A percentile compares a stretch with the other conserved stretches of the same genome.
Evolutionary conservation across 1,139 yeast genomes (phyloP).

Genomic region (Debaryomyces psychrophilus): DNA sequence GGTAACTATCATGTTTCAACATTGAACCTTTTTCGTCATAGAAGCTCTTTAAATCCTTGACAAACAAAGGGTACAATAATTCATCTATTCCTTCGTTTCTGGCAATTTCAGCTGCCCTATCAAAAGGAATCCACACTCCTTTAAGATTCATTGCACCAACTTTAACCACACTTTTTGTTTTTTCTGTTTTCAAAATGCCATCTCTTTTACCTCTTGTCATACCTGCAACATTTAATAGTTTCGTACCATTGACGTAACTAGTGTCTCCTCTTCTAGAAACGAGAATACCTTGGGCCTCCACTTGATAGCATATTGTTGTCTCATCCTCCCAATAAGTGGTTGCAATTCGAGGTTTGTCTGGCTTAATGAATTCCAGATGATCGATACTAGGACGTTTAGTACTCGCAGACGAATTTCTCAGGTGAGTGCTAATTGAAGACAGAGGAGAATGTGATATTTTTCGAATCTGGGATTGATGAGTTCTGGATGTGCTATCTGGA

Average conservation of each 20-base stretch:
- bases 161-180: slow-evolving; percentile 48
- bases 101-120: slow-evolving; percentile 55
- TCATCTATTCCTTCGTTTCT: slow-evolving; percentile 47
- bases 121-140: slow-evolving; percentile 62
- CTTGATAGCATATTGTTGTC: slow-evolving; percentile 52
- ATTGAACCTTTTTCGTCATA: slow-evolving; percentile 33
- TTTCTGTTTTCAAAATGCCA: slow-evolving; percentile 68
- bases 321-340: slow-evolving; percentile 56
- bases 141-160: slow-evolving; percentile 58
- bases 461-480: slow-evolving; percentile 16
- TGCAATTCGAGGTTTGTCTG: slow-evolving; percentile 41
- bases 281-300: slow-evolving; percentile 45
- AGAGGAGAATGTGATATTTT: slow-evolving; percentile 15
- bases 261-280: slow-evolving; percentile 58
- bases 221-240: slow-evolving; percentile 83
- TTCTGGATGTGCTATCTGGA: background rate
- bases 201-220: slow-evolving; percentile 97
- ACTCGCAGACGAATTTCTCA: slow-evolving; percentile 22
- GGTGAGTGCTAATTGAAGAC: slow-evolving; percentile 15
- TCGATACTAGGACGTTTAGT: slow-evolving; percentile 13
- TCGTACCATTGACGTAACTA: slow-evolving; percentile 58
- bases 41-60: slow-evolving; percentile 42
- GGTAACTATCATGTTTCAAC: slow-evolving; percentile 22
- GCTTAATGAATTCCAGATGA: slow-evolving; percentile 18
- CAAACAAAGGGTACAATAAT: slow-evolving; percentile 49